phyloP scores from a whole-genome alignment of 2,329 filamentous ascomycete genomes.

The Verticillium nonalfalfae region DNA sequence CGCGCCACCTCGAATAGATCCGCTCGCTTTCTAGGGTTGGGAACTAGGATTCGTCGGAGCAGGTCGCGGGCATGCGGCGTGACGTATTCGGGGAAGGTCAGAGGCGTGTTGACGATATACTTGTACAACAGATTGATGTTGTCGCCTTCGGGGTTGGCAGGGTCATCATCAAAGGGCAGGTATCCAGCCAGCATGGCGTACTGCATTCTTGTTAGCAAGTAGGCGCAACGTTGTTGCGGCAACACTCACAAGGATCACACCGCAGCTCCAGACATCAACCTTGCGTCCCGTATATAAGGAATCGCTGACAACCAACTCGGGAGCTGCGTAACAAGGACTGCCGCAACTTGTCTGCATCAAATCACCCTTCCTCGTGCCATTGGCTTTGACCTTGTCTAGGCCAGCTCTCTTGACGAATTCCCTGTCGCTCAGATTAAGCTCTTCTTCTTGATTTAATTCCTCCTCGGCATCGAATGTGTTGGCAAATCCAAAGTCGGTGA shows the following conservation, averaged over 20 bases:
- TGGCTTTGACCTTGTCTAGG: conserved; percentile 71
- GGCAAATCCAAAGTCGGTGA: conserved; percentile 98
- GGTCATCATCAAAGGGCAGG: conserved; percentile 95
- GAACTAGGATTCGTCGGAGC: conserved; percentile 85
- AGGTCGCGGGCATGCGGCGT: conserved; percentile 93
- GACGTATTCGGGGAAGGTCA: conserved; percentile 98
- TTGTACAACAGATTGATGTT: conserved; percentile 99
- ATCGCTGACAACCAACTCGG: conserved; percentile 94
- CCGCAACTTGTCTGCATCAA: conserved; percentile 99
- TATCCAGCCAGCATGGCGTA: conserved; percentile 99
- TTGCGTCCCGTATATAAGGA: conserved; percentile 95
- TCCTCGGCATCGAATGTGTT: conserved; percentile 92
- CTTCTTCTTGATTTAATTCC: conserved; percentile 84
- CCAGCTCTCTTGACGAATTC: conserved; percentile 82
- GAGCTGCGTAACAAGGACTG: conserved; percentile 95
- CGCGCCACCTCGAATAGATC: conserved; percentile 96
- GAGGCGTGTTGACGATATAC: conserved; percentile 94
- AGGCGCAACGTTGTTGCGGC: background rate
- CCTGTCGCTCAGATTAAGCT: conserved; percentile 77
- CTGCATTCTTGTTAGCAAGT: conserved; percentile 39
- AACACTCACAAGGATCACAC: conserved; percentile 83
- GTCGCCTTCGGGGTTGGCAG: conserved; percentile 95
- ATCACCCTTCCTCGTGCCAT: conserved; percentile 78
- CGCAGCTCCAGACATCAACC: conserved; percentile 98
- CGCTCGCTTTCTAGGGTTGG: conserved; percentile 88